Base-by-base conservation (phyloP, 805 yeast species). In the Nadsonia fulvescens region DNA sequence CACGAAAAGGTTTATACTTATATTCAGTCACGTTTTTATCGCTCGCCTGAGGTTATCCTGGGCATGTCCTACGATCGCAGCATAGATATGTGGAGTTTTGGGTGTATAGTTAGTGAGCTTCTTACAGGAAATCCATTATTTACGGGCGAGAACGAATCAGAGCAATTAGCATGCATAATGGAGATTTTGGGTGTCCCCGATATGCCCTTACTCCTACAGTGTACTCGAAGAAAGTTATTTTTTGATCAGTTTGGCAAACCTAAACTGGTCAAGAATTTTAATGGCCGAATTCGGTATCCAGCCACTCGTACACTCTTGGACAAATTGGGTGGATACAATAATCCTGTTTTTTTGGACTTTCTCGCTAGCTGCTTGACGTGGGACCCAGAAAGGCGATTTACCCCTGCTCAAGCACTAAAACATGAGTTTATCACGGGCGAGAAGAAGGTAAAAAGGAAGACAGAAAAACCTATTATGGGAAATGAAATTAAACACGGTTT, bases 61-160 rank as follows among this genome's bases (percentile, higher is more conserved):
- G 98, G 98, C 2, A 68, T 83, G 32, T 63, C 72, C 19, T 89
- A 89, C 49, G 69, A 91, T 4, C 73, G 91, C 3, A 78, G 82
- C 43, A 86, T 89, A 32, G 99, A 89, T 49, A 75, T 83, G 42
- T 89, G 99, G 99, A 93, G 95, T 10, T 58, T 86, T 32, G 99
- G 96, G 1, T 86, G 98, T 56, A 93, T 89, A 18, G 55, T 89
- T 33, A 94, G 95, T 8, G 98, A 89, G 52, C 72, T 89, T 78
- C 61, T 75, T 30, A 63, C 82, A 35, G 95, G 95, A 9, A 72
- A 69, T 45, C 93, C 96, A 1, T 69, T 89, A n/a, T 89, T 89
- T 56, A 93, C 83, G 51, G 96, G 98, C 23, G 78, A 71, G 39
- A 74, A 77, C 33, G 93, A 93, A 27, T 65, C 73, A 44, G 62